These are phyloP conservation scores for Emydomyces testavorans DNA, from an alignment of 2,329 filamentous ascomycete species.

Conservation along the genomic window DNA sequence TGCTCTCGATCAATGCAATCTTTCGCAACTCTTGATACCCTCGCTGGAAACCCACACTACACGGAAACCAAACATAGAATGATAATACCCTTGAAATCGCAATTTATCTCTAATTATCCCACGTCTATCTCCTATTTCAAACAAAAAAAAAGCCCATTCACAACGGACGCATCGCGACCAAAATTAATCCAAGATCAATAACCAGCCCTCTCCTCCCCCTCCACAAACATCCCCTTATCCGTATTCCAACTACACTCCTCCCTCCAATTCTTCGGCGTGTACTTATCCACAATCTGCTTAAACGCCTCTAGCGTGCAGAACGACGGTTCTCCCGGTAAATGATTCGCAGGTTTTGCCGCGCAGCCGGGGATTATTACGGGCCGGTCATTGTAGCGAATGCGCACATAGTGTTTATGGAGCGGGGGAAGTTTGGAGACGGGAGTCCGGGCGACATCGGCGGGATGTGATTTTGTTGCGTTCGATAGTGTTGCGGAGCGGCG, in stretches of 20 bases:
- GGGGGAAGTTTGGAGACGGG: constrained; percentile 25
- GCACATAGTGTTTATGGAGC: constrained; percentile 61
- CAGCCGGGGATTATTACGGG: constrained; percentile 76
- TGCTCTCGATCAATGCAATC: too few species aligned
- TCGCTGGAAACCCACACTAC: too few species aligned
- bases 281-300: constrained; percentile 83
- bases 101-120: too few species aligned
- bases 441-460: constrained; percentile 27
- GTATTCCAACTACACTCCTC: constrained; percentile 49
- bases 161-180: not conserved
- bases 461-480: constrained; percentile 15
- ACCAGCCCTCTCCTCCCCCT: constrained; percentile 30
- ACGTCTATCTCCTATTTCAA: too few species aligned
- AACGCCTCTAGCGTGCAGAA: constrained; percentile 91
- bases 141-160: not conserved
- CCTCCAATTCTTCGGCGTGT: constrained; percentile 71
- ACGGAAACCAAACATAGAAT: too few species aligned
- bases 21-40: too few species aligned
- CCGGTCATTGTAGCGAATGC: constrained; percentile 80
- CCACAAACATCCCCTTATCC: constrained; percentile 43
- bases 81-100: too few species aligned
- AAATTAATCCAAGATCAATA: constrained; percentile 20
- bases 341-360: constrained; percentile 56
- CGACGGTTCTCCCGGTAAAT: constrained; percentile 72
- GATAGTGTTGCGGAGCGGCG: constrained; percentile 8